Conservation (phyloP, 768 basidiomycete genomes). For the Calocybe cyanea region DNA sequence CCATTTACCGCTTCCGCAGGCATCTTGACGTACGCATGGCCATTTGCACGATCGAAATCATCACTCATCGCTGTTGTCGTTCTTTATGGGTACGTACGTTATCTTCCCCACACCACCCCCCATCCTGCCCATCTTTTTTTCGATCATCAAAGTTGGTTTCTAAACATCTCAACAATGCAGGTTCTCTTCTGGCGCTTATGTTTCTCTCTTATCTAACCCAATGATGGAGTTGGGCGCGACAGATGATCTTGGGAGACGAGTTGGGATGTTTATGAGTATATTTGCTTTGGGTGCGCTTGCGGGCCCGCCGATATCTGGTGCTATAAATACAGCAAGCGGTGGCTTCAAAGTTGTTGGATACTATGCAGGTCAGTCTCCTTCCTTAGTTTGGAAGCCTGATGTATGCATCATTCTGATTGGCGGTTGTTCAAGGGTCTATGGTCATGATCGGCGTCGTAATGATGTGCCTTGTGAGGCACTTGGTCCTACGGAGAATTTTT, state of each 20-base stretch:
- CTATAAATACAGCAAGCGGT: conserved; percentile 51
- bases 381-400: too few species aligned
- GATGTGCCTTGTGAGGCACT: conserved; percentile 15
- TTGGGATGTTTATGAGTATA: conserved; percentile 63
- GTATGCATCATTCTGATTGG: not conserved
- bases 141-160: too few species aligned
- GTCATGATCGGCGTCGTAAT: conserved; percentile 14
- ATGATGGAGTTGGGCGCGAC: conserved; percentile 58
- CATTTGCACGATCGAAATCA: conserved; percentile 44
- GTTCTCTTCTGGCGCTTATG: conserved; percentile 59
- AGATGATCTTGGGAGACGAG: conserved; percentile 58
- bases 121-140: too few species aligned
- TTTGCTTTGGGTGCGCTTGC: conserved; percentile 58
- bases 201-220: conserved; percentile 52
- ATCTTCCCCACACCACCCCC: not conserved
- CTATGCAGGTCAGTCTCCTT: conserved; percentile 21
- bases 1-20: conserved; percentile 57
- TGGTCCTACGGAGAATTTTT: conserved; percentile 13
- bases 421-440: conserved; percentile 13
- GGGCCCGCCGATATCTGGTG: conserved; percentile 74
- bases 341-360: conserved; percentile 50
- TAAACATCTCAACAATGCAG: conserved; percentile 35
- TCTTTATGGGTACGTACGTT: conserved; percentile 52
- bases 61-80: conserved; percentile 51
- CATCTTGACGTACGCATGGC: conserved; percentile 67